phyloP scores from a whole-genome alignment of 768 basidiomycete species.

The Russula brevipes region DNA sequence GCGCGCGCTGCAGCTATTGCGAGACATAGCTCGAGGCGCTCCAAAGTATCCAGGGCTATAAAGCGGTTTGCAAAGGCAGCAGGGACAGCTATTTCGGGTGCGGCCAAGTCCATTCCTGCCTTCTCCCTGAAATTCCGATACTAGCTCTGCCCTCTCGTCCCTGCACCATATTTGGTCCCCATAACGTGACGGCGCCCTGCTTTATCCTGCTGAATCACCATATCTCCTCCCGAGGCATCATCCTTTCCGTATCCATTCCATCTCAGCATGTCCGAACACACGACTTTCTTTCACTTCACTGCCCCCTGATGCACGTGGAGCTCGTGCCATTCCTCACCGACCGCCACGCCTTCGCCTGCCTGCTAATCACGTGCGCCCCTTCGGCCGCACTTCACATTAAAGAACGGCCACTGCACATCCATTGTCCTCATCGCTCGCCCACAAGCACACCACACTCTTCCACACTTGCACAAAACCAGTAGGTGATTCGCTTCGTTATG shows the following conservation, averaged over 20 bases:
- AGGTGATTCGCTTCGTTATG: slow-evolving; percentile 13
- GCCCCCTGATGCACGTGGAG: slow-evolving; percentile 23
- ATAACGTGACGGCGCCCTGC: background rate
- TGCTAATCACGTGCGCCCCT: slow-evolving; percentile 17
- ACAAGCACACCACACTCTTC: slow-evolving; percentile 21
- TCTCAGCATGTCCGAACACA: slow-evolving; percentile 20
- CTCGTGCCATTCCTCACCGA: slow-evolving; percentile 10
- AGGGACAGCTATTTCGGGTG: slow-evolving; percentile 15
- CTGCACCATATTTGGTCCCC: background rate
- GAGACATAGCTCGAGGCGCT: slow-evolving; percentile 4
- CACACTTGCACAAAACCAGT: slow-evolving; percentile 14
- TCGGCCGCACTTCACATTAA: slow-evolving; percentile 23
- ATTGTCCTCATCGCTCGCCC: slow-evolving; percentile 21
- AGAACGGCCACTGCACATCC: slow-evolving; percentile 16
- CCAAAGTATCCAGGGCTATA: background rate
- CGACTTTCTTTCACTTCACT: slow-evolving; percentile 7
- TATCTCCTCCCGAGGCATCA: slow-evolving; percentile 19
- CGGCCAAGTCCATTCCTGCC: slow-evolving; percentile 7
- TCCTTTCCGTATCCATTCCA: slow-evolving; percentile 19
- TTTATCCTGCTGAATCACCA: slow-evolving; percentile 7
- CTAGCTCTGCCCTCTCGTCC: background rate
- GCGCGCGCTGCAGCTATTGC: slow-evolving; percentile 13
- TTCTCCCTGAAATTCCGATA: slow-evolving; percentile 16
- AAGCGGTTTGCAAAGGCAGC: slow-evolving; percentile 18
- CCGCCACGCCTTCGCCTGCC: slow-evolving; percentile 22